Evolutionary conservation across 2,329 filamentous ascomycete genomes (phyloP), one percentile per base, ranked within the genome.

Genomic region (Beauveria varroae): DNA sequence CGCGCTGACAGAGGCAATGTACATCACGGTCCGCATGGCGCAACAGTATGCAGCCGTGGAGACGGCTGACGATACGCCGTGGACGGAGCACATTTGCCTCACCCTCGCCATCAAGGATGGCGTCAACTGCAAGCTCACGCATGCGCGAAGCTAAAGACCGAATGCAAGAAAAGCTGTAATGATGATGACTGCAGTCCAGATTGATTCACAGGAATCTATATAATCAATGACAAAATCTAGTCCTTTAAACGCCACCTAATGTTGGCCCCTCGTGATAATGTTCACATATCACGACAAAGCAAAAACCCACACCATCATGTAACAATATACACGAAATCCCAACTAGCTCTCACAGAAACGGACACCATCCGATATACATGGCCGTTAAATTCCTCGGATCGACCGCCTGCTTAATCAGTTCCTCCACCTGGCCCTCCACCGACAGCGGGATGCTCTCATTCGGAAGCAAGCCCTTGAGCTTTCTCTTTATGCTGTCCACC

Each of bases 331-430:
- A 60, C 26, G 37, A 28, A 28, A n/a, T 9, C 18, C 14, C 52
- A 43, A 3, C 10, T n/a, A 8, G 10, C 3, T 40, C 34, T 54
- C 28, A 85, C 68, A 86, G 71, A 67, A 86, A 86, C 24, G 83
- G 80, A 69, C 82, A 84, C 93, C 93, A 98, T 22, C 95, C 95
- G 75, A 98, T 96, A 75, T 98, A 99, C 96, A 99, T 99, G 44
- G 86, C 85, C 20, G 90, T 85, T 74, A 99, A 74, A 72, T 95
- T 96, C 70, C 78, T 83, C 61, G 88, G 85, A 73, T 92, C 86
- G 24, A 88, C 89, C 40, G 96, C 95, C 76, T 93, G 87, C 71
- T 88, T 85, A 67, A 99, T 95, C 73, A 99, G 75, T 74, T 96
- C 91, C 72, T 97, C 90, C n/a, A 97, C 95, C 77, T 99, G 95